Evolutionary conservation across 2,329 filamentous ascomycete species (phyloP), one percentile per base, ranked within the genome.

Genomic region (Fusarium luffae): DNA sequence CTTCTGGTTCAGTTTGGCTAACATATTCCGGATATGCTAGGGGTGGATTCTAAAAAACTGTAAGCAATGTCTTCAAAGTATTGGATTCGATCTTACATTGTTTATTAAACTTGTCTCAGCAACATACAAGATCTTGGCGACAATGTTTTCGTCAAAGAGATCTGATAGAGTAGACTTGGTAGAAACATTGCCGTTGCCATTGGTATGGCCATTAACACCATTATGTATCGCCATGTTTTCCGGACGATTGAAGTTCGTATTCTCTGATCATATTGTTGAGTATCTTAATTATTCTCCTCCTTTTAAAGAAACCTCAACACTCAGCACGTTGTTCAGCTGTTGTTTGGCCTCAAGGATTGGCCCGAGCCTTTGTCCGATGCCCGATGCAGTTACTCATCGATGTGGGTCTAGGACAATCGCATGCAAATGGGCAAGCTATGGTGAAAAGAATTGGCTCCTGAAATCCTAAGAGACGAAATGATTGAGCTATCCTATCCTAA

Each of bases 21-120:
- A 74, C 72, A 19, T 75, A 75, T 5, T 74, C 73, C 0, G 73
- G 73, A 12, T 72, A 74, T 2, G 59, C 64, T 4, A 52, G 47
- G 1, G 70, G 68, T 3, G 72, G 72, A 11, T 67, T 60, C 71
- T 73, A 40, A n/a, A 3, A 4, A 1, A 4, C 11, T 14, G n/a
- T 68, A 3, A 62, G 58, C 1, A 6, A 3, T n/a, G 3, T 18
- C 7, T 8, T 9, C 0, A 0, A 0, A 0, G 27, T 3, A 1
- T 12, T 19, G 2, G 3, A 1, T 0, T 9, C 1, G 5, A 0
- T 30, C 58, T 44, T n/a, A 72, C 71, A 5, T 73, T 73, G 8
- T 71, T 50, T 5, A 59, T 16, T 1, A 73, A 23, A 0, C 63
- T 54, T n/a, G 44, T 63, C 2, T 66, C 68, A 2, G 63, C 71